Evolutionary conservation across 441 rosid genomes (phyloP).

Genomic region (Gossypium davidsonii): DNA sequence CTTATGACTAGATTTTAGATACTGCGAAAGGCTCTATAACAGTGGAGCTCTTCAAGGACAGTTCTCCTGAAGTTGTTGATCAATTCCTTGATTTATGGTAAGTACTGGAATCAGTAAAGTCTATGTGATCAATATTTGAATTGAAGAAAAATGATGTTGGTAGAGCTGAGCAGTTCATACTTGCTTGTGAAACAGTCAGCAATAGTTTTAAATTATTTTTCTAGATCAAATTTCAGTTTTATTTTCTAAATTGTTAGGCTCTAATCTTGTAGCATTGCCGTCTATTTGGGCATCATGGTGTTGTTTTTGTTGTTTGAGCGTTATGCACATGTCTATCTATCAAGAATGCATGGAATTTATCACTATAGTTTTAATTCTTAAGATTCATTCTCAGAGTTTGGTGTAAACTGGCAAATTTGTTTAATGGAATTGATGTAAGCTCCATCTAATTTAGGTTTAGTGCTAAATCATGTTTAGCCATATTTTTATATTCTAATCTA

Average conservation of each 20-base stretch:
- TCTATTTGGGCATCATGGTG: neutral
- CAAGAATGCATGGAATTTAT: slow-evolving; percentile 1
- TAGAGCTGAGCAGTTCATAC: neutral
- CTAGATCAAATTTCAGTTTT: neutral
- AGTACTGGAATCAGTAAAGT: slow-evolving; percentile 17
- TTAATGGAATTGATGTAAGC: neutral
- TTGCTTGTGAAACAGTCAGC: neutral
- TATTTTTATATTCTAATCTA: neutral
- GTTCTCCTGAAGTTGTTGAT: slow-evolving; percentile 59
- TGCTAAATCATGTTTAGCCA: neutral
- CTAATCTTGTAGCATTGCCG: neutral
- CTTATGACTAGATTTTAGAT: slow-evolving; percentile 41
- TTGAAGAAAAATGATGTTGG: neutral
- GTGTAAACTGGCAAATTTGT: neutral
- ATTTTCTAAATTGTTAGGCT: neutral
- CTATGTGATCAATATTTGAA: neutral
- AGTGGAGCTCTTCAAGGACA: slow-evolving; percentile 69
- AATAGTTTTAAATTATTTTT: neutral
- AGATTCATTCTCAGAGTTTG: neutral
- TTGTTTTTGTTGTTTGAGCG: neutral
- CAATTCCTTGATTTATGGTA: slow-evolving; percentile 64
- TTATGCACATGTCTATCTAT: neutral
- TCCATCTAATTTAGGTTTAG: neutral
- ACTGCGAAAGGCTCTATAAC: slow-evolving; percentile 64
- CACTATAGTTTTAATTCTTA: neutral